Conservation (phyloP, 176 grass and related monocot species). For the Miscanthus lutarioriparius region DNA sequence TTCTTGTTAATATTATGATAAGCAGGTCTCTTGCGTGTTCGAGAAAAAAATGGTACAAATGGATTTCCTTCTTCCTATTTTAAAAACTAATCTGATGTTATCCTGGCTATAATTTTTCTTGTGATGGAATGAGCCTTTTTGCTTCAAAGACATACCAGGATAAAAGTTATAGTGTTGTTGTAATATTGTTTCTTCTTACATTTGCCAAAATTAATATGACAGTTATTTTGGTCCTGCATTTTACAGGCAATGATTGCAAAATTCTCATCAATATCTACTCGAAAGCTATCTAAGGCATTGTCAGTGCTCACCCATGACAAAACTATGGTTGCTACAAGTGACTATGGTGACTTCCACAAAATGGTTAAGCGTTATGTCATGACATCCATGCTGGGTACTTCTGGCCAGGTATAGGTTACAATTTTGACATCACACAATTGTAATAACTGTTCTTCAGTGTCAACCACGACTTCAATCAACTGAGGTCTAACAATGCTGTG, state of each 20-base stretch:
- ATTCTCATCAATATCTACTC: slow-evolving; percentile 77
- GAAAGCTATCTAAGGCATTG: slow-evolving; percentile 76
- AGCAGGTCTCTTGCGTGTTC: no score
- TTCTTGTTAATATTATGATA: no score
- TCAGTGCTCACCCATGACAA: slow-evolving; percentile 68
- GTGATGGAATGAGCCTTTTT: neutral
- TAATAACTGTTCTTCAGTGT: no score
- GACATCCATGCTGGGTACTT: slow-evolving; percentile 59
- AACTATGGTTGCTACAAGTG: slow-evolving; percentile 75
- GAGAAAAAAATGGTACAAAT: no score
- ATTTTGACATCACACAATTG: neutral
- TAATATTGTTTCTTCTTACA: neutral
- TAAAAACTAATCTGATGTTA: neutral
- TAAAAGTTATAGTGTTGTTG: neutral
- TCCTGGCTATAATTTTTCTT: neutral
- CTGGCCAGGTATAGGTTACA: slow-evolving; percentile 57
- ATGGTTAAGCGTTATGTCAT: slow-evolving; percentile 83
- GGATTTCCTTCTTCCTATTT: no score
- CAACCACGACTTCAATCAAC: neutral
- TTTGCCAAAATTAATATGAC: neutral
- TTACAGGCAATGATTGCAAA: slow-evolving; percentile 81
- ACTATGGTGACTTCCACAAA: slow-evolving; percentile 83
- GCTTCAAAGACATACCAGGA: neutral
- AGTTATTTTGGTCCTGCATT: neutral
- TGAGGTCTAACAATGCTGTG: slow-evolving; percentile 3